These are phyloP conservation scores for Coemansia sp. DNA, from an alignment of 192 early-diverging fungal species.

Conservation along the genomic window DNA sequence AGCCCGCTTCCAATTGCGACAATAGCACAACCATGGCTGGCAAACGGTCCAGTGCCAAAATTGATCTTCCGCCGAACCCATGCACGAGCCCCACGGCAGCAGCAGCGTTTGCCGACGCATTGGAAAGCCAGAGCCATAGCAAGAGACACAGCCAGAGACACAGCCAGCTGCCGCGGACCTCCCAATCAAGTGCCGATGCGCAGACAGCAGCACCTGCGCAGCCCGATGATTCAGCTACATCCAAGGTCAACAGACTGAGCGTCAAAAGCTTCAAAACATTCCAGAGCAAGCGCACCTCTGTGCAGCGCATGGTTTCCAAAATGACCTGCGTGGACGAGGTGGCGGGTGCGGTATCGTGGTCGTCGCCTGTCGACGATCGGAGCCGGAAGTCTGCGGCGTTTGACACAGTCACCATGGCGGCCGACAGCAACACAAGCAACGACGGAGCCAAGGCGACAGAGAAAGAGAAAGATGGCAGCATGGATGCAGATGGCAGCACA, in stretches of 20 bases:
- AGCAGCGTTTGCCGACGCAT: not conserved
- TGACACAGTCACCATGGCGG: slow-evolving; percentile 9
- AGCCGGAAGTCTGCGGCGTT: slow-evolving; percentile 17
- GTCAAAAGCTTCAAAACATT: not conserved
- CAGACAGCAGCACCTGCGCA: not conserved
- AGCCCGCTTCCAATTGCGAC: not conserved
- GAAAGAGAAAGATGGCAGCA: not conserved
- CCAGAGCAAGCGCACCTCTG: slow-evolving; percentile 3
- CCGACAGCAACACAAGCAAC: not conserved
- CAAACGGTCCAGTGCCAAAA: slow-evolving; percentile 3
- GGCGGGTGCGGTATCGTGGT: slow-evolving; percentile 22
- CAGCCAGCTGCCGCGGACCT: not conserved
- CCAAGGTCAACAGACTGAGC: not conserved
- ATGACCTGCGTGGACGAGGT: slow-evolving; percentile 12
- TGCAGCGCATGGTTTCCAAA: slow-evolving; percentile 1
- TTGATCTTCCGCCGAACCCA: slow-evolving; percentile 3
- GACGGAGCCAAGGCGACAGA: not conserved
- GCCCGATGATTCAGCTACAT: not conserved
- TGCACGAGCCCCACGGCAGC: not conserved
- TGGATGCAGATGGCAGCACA: not conserved
- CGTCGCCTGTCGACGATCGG: slow-evolving; percentile 28
- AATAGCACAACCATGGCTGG: not conserved
- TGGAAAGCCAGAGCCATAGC: not conserved
- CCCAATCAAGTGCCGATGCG: not conserved
- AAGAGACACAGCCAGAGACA: not conserved